Conservation (phyloP, 148 eudicot genomes). For the Camellia japonica region DNA sequence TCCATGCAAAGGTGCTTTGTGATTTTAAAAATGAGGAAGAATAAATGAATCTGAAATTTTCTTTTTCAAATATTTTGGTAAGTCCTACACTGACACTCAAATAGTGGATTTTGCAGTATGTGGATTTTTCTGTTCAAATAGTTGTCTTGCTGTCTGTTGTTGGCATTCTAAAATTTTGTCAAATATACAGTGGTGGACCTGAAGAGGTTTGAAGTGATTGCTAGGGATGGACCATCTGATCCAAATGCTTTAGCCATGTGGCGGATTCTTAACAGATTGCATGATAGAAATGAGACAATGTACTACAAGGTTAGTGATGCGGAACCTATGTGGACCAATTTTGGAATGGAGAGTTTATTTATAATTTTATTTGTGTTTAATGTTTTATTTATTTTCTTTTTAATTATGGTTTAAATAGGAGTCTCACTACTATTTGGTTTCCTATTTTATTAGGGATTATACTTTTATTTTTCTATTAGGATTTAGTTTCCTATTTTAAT, state of each 20-base stretch:
- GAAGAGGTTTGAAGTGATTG: constrained; percentile 69
- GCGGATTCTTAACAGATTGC: constrained; percentile 94
- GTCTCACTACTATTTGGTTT: no score
- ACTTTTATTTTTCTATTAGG: no score
- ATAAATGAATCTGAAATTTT: not conserved
- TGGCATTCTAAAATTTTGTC: not conserved
- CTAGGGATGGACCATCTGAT: constrained; percentile 96
- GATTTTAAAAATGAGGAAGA: not conserved
- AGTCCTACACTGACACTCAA: not conserved
- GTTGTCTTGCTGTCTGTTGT: not conserved
- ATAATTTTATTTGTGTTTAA: no score
- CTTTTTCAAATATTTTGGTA: not conserved
- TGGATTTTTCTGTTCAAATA: not conserved
- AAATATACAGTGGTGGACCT: constrained; percentile 68
- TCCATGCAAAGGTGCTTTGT: not conserved
- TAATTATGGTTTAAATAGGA: no score
- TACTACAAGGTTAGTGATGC: constrained; percentile 66
- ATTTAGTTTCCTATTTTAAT: no score
- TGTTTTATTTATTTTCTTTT: no score
- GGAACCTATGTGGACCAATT: no score
- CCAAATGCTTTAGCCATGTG: constrained; percentile 90
- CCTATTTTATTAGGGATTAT: no score
- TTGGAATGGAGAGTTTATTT: no score
- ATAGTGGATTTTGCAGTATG: not conserved
- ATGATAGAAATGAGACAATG: constrained; percentile 98